phyloP scores from a whole-genome alignment of 768 basidiomycete species.

The Exsudoporus frostii region DNA sequence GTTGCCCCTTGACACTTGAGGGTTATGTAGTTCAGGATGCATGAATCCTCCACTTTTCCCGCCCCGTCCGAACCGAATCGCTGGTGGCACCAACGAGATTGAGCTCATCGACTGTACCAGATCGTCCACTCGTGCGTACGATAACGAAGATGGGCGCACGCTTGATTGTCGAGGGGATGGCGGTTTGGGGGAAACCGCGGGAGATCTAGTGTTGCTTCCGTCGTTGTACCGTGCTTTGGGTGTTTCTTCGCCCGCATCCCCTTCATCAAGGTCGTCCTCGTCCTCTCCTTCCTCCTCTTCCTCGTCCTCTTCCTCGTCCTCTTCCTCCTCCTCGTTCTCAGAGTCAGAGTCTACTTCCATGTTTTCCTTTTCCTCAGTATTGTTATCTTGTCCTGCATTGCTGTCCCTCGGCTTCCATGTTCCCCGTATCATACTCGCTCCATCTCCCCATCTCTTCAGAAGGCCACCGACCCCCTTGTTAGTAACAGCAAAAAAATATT shows the following conservation, averaged over 20 bases:
- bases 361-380: conserved; percentile 9
- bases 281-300: conserved; percentile 15
- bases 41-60: conserved; percentile 54
- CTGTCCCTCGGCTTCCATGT: conserved; percentile 59
- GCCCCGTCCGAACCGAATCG: conserved; percentile 73
- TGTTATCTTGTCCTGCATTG: conserved; percentile 11
- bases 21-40: conserved; percentile 32
- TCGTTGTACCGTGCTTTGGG: conserved; percentile 24
- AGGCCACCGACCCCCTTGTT: conserved; percentile 87
- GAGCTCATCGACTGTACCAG: conserved; percentile 47
- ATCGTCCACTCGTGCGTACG: conserved; percentile 39
- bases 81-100: conserved; percentile 60
- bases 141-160: conserved; percentile 14
- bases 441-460: conserved; percentile 77
- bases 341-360: conserved; percentile 26
- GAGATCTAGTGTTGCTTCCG: conserved; percentile 16
- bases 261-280: conserved; percentile 19
- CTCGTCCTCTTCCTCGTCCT: conserved; percentile 9
- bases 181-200: conserved; percentile 17
- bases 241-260: conserved; percentile 24
- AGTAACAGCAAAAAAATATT: conserved; percentile 89
- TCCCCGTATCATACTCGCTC: conserved; percentile 72
- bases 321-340: conserved; percentile 15
- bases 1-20: conserved; percentile 26
- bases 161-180: conserved; percentile 22